Evolutionary conservation across 2,329 filamentous ascomycete species (phyloP).

Genomic region (Neopestalotiopsis sp.): DNA sequence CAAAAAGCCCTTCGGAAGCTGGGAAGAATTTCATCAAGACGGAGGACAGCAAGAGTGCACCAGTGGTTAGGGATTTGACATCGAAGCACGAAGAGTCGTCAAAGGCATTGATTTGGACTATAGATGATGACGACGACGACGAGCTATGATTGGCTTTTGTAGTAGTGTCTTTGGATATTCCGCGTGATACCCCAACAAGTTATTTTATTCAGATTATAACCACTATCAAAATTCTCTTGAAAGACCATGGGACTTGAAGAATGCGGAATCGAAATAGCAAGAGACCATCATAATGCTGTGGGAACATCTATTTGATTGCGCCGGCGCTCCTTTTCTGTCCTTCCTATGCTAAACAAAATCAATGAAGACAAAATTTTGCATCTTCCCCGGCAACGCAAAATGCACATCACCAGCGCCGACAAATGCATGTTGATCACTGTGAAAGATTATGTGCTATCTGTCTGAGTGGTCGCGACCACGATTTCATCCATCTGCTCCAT

Average conservation of each 20-base stretch:
- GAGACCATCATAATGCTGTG: too few relatives aligned
- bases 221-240: too few relatives aligned
- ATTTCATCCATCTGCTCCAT: neutral
- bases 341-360: too few relatives aligned
- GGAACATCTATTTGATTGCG: too few relatives aligned
- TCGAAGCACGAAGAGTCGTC: conserved; percentile 18
- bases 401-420: too few relatives aligned
- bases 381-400: too few relatives aligned
- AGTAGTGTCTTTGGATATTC: neutral
- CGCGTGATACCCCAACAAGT: conserved; percentile 2
- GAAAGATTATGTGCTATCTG: neutral
- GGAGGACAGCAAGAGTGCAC: neutral
- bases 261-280: too few relatives aligned
- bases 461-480: neutral
- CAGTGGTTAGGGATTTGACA: neutral
- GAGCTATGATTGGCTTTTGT: conserved; percentile 9
- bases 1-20: neutral
- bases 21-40: neutral
- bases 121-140: conserved; percentile 20
- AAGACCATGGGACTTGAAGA: too few relatives aligned
- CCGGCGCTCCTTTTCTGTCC: too few relatives aligned
- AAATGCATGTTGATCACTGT: too few relatives aligned
- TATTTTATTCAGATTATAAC: too few relatives aligned
- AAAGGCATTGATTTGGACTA: conserved; percentile 23
- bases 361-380: too few relatives aligned